phyloP scores from a whole-genome alignment of 106 monocot genomes.

The Posidonia australis region DNA sequence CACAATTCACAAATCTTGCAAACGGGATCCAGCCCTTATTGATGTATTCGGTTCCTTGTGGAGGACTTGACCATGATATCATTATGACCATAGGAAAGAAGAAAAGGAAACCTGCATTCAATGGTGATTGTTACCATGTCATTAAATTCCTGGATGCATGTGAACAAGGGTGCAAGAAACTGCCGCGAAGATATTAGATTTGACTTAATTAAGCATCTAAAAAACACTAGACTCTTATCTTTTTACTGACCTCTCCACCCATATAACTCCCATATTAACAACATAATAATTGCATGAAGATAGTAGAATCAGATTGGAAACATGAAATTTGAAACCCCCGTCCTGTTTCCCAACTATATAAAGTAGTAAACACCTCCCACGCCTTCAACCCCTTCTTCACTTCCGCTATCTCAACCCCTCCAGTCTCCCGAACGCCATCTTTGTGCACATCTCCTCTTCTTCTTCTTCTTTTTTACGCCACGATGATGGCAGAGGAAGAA shows the following conservation, averaged over 20 bases:
- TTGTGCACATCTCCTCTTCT: no score
- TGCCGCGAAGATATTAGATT: not conserved
- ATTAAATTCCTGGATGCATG: not conserved
- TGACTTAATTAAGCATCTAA: not conserved
- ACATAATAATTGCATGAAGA: not conserved
- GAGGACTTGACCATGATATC: not conserved
- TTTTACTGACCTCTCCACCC: no score
- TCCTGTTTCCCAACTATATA: conserved; percentile 1
- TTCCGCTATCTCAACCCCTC: no score
- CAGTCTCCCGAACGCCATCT: no score
- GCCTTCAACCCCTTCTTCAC: not conserved
- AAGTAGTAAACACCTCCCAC: not conserved
- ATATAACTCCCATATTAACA: not conserved
- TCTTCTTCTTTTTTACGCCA: not conserved
- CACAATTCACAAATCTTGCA: no score
- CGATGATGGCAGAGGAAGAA: not conserved
- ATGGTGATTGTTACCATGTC: not conserved
- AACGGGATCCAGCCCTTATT: no score
- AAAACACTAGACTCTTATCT: no score
- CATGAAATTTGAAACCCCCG: conserved; percentile 3
- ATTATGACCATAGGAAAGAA: not conserved
- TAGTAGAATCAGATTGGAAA: no score
- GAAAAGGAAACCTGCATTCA: not conserved
- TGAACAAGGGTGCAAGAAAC: not conserved
- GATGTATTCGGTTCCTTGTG: not conserved